Evolutionary conservation across 176 grass and related monocot genomes (phyloP), one percentile per base, ranked within the genome.

Genomic region (Juncus inflexus): DNA sequence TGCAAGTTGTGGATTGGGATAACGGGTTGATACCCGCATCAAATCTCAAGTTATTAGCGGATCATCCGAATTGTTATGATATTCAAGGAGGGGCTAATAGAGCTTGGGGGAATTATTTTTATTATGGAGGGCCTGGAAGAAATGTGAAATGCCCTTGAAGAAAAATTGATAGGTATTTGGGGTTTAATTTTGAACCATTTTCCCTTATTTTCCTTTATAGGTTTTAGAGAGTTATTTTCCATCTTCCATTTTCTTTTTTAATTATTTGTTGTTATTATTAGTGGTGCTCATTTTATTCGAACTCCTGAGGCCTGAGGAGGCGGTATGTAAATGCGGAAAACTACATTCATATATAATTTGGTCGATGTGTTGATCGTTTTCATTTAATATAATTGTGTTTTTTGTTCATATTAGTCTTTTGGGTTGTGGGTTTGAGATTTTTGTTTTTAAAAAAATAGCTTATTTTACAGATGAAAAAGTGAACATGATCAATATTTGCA

Each of bases 1-100:
- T 95, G 60, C 81, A 95, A 71, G 80, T 90, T 15, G 90, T 95
- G 52, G 90, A 90, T 74, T 90, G 86, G 83, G 90, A 95, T 63
- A 95, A 90, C 68, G 86, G 74, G 72, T 71, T 95, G 59, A 84
- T 95, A 73, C 83, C 83, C 1, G 72, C 75, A 3, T 58, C 76
- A 2, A 80, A 65, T 76, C 78, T 90, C 14, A 86, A 81, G 40
- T 65, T 95, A 7, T 81, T 95, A 4, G 86, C 90, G 3, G 90
- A 95, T 61, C 86, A 76, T 35, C 86, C 90, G 0, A 75, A 66
- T 2, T 95, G 90, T 55, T 95, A 95, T 58, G 81, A 80, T 72
- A 87, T 90, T 65, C 63, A 79, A 42, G 86, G 90, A 42, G 86
- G 86, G 0, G 79, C 63, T 58, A 95, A 83, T 52, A 12, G 3